Percentiles rank a stretch among this genome's conserved stretches.
These are phyloP conservation scores for Leccinum truebloodii DNA, from an alignment of 768 basidiomycete genomes.

Conservation along the genomic window DNA sequence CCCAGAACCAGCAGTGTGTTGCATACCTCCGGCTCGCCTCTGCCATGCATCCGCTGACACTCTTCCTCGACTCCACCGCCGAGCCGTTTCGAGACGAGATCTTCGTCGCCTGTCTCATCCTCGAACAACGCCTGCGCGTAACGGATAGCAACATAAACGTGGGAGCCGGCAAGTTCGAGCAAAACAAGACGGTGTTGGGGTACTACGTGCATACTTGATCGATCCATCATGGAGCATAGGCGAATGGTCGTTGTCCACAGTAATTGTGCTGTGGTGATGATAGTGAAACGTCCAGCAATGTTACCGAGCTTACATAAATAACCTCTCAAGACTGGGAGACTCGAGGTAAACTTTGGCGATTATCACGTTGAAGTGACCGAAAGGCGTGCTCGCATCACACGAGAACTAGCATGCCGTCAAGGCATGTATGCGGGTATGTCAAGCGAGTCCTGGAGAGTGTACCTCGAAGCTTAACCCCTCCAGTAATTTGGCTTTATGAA, in stretches of 20 bases:
- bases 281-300: neutral
- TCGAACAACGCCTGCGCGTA: conserved; percentile 15
- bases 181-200: conserved; percentile 11
- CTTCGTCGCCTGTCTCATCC: conserved; percentile 15
- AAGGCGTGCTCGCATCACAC: neutral
- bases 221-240: neutral
- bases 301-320: neutral
- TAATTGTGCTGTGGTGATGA: neutral
- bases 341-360: neutral
- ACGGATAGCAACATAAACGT: conserved; percentile 9
- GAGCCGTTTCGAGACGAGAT: conserved; percentile 17
- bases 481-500: conserved; percentile 85
- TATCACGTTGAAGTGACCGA: neutral
- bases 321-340: too few relatives aligned
- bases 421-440: neutral
- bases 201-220: conserved; percentile 4
- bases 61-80: conserved; percentile 10
- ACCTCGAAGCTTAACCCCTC: conserved; percentile 45
- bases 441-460: neutral
- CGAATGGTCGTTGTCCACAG: neutral
- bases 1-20: conserved; percentile 2
- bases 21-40: conserved; percentile 12
- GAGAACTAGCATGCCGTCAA: neutral
- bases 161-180: conserved; percentile 17
- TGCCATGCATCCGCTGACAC: conserved; percentile 4